Evolutionary conservation across 805 yeast species (phyloP).

Genomic region (Saccharomycopsis oosterbeekiorum): DNA sequence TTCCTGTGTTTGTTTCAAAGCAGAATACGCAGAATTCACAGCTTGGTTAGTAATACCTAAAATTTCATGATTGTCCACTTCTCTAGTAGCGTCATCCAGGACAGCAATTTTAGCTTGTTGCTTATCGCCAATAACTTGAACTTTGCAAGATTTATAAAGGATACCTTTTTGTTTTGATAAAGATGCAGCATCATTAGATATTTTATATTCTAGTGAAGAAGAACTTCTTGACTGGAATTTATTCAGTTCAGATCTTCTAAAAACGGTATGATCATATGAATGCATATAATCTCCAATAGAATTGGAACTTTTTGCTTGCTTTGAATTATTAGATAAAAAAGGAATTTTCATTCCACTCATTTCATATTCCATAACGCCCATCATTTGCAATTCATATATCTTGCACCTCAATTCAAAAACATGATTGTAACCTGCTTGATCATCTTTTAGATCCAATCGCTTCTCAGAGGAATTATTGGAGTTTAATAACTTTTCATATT

Average conservation of each 20-base stretch:
- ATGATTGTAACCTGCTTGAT: background rate
- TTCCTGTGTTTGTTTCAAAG: constrained; percentile 5
- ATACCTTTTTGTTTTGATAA: background rate
- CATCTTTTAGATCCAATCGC: constrained; percentile 4
- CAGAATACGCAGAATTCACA: constrained; percentile 8
- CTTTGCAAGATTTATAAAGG: background rate
- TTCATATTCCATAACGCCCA: constrained; percentile 95
- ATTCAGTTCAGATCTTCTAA: background rate
- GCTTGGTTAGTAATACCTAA: constrained; percentile 9
- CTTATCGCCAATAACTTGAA: background rate
- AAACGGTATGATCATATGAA: background rate
- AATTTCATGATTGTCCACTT: constrained; percentile 1
- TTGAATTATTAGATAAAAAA: constrained; percentile 6
- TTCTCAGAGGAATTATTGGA: background rate
- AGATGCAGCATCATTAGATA: background rate
- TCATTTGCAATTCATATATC: constrained; percentile 93
- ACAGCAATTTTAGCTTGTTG: background rate
- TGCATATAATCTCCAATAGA: background rate
- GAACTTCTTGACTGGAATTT: background rate
- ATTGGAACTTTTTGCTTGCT: background rate
- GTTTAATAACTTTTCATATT: background rate
- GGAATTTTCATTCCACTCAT: constrained; percentile 32
- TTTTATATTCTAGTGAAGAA: background rate
- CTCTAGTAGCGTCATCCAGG: background rate
- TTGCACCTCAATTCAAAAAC: constrained; percentile 77